Percentiles rank a stretch among this genome's conserved stretches.
These are phyloP conservation scores for Malus sylvestris DNA, from an alignment of 306 rosid species.

Conservation along the genomic window DNA sequence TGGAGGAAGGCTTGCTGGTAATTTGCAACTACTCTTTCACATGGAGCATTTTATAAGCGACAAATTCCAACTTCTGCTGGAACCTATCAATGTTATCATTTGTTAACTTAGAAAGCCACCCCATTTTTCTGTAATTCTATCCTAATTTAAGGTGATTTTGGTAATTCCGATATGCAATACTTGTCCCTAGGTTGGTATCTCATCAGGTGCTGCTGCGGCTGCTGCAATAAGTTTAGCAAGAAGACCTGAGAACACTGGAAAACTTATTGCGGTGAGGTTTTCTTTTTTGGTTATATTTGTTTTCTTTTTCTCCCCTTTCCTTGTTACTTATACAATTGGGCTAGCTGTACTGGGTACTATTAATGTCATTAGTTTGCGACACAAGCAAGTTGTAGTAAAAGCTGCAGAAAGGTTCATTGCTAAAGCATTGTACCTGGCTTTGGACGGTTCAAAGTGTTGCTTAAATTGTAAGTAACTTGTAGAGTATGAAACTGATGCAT, in stretches of 20 bases:
- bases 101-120: neutral
- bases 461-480: neutral
- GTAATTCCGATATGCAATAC: slow-evolving; percentile 15
- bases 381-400: neutral
- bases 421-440: neutral
- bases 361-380: neutral
- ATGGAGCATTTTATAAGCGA: slow-evolving; percentile 9
- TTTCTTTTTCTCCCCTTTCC: neutral
- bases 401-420: neutral
- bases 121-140: neutral
- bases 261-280: slow-evolving; percentile 65
- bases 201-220: slow-evolving; percentile 96
- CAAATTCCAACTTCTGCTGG: neutral
- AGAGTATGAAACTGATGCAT: neutral
- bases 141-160: neutral
- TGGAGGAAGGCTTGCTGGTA: slow-evolving; percentile 96
- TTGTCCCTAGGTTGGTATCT: slow-evolving; percentile 73
- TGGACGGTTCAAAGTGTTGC: neutral
- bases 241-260: slow-evolving; percentile 78
- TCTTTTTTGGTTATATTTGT: neutral
- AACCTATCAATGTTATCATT: neutral
- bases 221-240: slow-evolving; percentile 79
- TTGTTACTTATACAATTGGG: neutral
- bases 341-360: neutral
- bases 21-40: slow-evolving; percentile 5